Conservation (phyloP, 2,329 filamentous ascomycete species). For the Ilyonectria destructans region DNA sequence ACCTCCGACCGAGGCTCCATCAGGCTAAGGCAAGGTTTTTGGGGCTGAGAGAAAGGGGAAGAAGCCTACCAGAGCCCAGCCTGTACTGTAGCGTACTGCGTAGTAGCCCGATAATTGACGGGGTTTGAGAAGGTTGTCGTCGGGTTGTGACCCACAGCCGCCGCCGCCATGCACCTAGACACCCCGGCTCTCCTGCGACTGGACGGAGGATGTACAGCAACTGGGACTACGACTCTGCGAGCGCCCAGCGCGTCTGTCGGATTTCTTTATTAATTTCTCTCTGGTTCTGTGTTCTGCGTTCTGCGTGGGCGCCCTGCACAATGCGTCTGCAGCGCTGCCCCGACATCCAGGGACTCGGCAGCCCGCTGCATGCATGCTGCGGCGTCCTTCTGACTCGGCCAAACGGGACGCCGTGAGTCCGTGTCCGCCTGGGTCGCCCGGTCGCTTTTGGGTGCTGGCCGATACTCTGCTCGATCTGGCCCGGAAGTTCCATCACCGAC, state of each 20-base stretch:
- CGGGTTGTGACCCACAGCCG: conserved; percentile 5
- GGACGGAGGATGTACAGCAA: conserved; percentile 11
- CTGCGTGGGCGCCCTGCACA: conserved; percentile 10
- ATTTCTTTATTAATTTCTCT: conserved; percentile 14
- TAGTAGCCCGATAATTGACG: neutral
- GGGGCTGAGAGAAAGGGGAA: conserved; percentile 1
- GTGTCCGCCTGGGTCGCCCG: conserved; percentile 6
- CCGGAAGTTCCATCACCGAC: conserved; percentile 22
- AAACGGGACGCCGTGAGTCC: conserved; percentile 21
- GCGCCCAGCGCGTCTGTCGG: conserved; percentile 16
- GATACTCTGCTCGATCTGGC: conserved; percentile 21
- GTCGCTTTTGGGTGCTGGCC: conserved; percentile 1
- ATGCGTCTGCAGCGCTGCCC: conserved; percentile 5
- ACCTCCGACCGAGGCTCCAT: neutral
- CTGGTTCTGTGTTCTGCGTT: conserved; percentile 6
- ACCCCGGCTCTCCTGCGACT: neutral
- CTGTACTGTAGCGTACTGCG: neutral
- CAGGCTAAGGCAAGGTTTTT: conserved; percentile 1
- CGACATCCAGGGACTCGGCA: conserved; percentile 10
- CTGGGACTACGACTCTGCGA: conserved; percentile 21
- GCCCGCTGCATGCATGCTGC: conserved; percentile 8
- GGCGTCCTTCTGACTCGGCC: conserved; percentile 10
- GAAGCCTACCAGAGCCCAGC: neutral
- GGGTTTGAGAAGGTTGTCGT: conserved; percentile 3
- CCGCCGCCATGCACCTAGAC: conserved; percentile 1